Evolutionary conservation across 768 basidiomycete genomes (phyloP), one percentile per base, ranked within the genome.

Genomic region (Suillus weaverae): DNA sequence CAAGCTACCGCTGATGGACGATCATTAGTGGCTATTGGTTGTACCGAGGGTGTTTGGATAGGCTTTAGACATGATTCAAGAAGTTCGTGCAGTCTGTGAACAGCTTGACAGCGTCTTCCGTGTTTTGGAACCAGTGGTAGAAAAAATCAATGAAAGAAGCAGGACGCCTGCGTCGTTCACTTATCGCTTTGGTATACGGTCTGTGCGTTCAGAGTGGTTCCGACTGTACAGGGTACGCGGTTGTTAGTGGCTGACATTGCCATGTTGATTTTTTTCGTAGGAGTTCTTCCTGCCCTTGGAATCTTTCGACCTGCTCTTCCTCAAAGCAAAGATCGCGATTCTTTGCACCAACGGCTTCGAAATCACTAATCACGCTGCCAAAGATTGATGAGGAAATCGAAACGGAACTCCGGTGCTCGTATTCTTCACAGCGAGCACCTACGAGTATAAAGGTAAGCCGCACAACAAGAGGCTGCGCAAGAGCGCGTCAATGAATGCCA

Each of bases 21-120:
- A 32, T 87, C 87, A 14, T 83, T 99, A 14, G 91, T 98, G 46
- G 94, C 96, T 0, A 89, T 98, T 69, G 97, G 96, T 9, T 97
- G 95, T 74, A 89, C 91, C 0, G 95, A 97, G 72, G 97, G 97
- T 36, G 92, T 97, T 26, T 97, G 94, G 92, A 95, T 97, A 64
- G 95, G 95, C 0, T 89, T 95, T 76, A 85, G 92, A 46, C 91
- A 94, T 67, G 92, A 97, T 75, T 90, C 95, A 2, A 81, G 85
- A 73, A 95, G 94, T 94, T 75, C 66, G 88, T 70, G 10, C 20
- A 64, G 66, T 62, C 60, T 43, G 2, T 36, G 54, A 39, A 26
- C 60, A 88, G 84, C 81, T 92, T 68, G 94, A 97, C 71, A 95
- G 93, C 63, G 91, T 97, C 59, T 98, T 99, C 85, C 92, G 93